Base-by-base conservation (phyloP, 352 stramenopile genomes). In the Pythium phragmitis region DNA sequence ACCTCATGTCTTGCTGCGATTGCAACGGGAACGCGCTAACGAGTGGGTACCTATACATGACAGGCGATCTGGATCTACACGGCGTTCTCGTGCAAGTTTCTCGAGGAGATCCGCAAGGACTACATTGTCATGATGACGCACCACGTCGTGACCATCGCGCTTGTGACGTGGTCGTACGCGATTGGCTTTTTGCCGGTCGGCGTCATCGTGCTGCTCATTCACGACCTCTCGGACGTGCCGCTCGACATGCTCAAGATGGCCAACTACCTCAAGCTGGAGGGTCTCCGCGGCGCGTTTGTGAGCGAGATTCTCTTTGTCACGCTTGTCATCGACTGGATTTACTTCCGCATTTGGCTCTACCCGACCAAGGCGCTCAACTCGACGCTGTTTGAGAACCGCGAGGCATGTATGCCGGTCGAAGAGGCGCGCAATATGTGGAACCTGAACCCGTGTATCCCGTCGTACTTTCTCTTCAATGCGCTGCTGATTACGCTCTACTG, bases 61-160 rank as follows among this genome's bases (percentile, higher is more conserved):
- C 50, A 94, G 85, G 86, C 84, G 16, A 93, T 96, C 63, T 96
- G 84, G 82, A 91, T 95, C 62, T 95, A 92, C 72, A 94, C 85
- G 19, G 88, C 84, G 26, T 96, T 96, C 60, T 93, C 82, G 61
- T 95, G 86, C 70, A 92, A 94, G 60, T 96, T 91, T 63, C 61
- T 96, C 30, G 88, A 96, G 66, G 86, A 93, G 64, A 87, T 92
- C 51, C 84, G 85, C 52, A 94, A 94, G 71, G 88, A 96, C 57
- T 94, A 95, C 72, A 66, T 94, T 48, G 86, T 94, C 26, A 96
- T 96, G 87, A 96, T 96, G 87, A 86, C 86, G 3, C 87, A 96
- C 71, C 87, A 96, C 66, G 79, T 93, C 30, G 82, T 95, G 41
- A 96, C 88, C 3, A 93, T 96, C 50, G 80, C 84, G 34, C 76